Percentiles rank a stretch among this genome's conserved stretches.
Evolutionary conservation across 2,329 filamentous ascomycete genomes (phyloP).

Genomic region (Neoscytalidium dimidiatum): DNA sequence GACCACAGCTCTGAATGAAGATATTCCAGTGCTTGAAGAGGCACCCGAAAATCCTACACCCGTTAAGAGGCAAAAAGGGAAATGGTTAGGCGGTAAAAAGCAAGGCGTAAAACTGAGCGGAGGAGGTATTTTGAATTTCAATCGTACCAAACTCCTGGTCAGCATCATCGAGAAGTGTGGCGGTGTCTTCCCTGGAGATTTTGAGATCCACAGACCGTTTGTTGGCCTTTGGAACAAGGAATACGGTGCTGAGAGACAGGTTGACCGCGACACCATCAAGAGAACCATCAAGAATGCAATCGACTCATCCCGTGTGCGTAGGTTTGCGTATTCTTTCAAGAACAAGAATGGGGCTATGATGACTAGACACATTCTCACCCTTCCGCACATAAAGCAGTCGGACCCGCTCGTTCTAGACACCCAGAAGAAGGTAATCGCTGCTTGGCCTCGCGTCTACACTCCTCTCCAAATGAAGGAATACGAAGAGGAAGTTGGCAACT

Average conservation of each 20-base stretch:
- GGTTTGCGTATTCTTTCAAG: slow-evolving; percentile 54
- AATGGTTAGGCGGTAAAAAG: slow-evolving; percentile 20
- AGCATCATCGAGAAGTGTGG: slow-evolving; percentile 56
- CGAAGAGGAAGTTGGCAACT: slow-evolving; percentile 22
- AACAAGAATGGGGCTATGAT: slow-evolving; percentile 50
- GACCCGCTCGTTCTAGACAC: slow-evolving; percentile 50
- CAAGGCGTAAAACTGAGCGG: slow-evolving; percentile 33
- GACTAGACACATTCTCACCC: slow-evolving; percentile 53
- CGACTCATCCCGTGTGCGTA: slow-evolving; percentile 52
- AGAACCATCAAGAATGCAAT: slow-evolving; percentile 53
- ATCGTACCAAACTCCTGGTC: slow-evolving; percentile 53
- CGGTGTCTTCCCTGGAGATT: slow-evolving; percentile 58
- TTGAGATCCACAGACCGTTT: slow-evolving; percentile 59
- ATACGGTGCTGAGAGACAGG: slow-evolving; percentile 35
- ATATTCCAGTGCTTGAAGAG: not conserved
- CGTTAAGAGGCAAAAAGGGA: slow-evolving; percentile 10
- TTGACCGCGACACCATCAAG: slow-evolving; percentile 56
- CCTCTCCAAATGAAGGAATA: slow-evolving; percentile 34
- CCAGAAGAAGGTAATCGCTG: slow-evolving; percentile 53
- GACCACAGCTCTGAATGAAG: not conserved
- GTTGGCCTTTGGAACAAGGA: slow-evolving; percentile 54
- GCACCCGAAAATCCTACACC: not conserved
- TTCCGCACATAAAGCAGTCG: slow-evolving; percentile 47
- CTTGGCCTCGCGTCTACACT: slow-evolving; percentile 34
- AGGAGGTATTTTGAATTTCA: slow-evolving; percentile 46